Percentiles rank a stretch among this genome's conserved stretches.
Evolutionary conservation across 2,329 filamentous ascomycete species (phyloP).

Genomic region (Tolypocladium cylindrosporum): DNA sequence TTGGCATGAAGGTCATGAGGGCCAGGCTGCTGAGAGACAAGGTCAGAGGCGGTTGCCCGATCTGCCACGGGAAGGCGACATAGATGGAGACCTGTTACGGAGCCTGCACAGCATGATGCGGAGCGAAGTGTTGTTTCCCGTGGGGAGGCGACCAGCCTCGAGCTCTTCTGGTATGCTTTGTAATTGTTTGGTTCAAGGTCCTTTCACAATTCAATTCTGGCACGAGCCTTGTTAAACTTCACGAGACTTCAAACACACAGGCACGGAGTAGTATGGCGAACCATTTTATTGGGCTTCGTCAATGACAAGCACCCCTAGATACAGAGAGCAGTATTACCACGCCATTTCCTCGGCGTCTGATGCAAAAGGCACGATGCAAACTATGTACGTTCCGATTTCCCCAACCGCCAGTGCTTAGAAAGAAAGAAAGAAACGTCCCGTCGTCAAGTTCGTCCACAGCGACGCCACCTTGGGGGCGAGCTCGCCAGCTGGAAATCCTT

Average conservation of each 20-base stretch:
- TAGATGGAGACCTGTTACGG: not conserved
- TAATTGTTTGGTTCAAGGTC: not conserved
- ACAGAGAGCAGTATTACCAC: constrained; percentile 2
- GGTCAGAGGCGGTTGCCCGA: constrained; percentile 54
- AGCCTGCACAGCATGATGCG: not conserved
- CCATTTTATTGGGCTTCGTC: not conserved
- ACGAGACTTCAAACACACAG: not conserved
- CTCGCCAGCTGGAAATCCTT: not conserved
- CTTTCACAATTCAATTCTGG: not conserved
- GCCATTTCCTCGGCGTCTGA: not conserved
- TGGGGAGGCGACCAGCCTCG: not conserved
- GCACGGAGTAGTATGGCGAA: no score
- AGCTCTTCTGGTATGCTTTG: not conserved
- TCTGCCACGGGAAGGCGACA: constrained; percentile 31
- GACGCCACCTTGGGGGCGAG: not conserved
- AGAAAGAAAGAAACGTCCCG: not conserved
- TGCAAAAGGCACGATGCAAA: constrained; percentile 2
- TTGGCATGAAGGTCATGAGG: constrained; percentile 81
- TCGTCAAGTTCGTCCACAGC: not conserved
- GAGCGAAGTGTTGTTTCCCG: not conserved
- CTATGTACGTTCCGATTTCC: constrained; percentile 3
- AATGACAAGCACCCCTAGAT: not conserved
- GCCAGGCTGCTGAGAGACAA: constrained; percentile 68
- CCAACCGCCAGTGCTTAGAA: not conserved
- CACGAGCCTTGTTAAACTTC: not conserved